A percentile compares a stretch with the other conserved stretches of the same genome.
Conservation (phyloP, 176 grass and related monocot genomes). For the Luzula sylvatica region DNA sequence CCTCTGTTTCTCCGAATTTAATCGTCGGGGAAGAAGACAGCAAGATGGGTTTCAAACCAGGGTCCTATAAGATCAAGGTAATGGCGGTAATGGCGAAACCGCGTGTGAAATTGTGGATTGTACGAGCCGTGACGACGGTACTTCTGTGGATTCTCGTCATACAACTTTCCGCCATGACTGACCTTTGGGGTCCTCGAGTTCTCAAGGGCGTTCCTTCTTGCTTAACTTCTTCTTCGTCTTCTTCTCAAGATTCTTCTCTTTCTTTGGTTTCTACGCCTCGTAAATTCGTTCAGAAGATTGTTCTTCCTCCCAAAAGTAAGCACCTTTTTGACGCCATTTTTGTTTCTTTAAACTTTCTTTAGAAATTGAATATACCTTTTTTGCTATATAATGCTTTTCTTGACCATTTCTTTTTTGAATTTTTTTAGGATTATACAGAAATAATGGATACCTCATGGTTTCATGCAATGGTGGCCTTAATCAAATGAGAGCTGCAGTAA, state of each 20-base stretch:
- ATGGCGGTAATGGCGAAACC: constrained; percentile 26
- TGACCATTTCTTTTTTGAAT: background rate
- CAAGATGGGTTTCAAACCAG: constrained; percentile 14
- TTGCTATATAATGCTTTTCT: background rate
- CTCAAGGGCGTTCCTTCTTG: constrained; percentile 72
- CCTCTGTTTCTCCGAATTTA: constrained; percentile 12
- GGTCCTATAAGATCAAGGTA: constrained; percentile 35
- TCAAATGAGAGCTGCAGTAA: constrained; percentile 93
- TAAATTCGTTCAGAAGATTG: constrained; percentile 31
- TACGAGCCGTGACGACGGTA: constrained; percentile 42
- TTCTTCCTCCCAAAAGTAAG: constrained; percentile 71
- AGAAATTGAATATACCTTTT: background rate
- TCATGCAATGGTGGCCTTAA: constrained; percentile 97
- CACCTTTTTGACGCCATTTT: background rate
- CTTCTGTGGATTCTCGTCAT: constrained; percentile 69
- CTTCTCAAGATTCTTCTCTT: background rate
- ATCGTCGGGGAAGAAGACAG: constrained; percentile 18
- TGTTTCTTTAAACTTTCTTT: constrained; percentile 4
- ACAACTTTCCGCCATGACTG: constrained; percentile 61
- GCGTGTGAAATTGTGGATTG: constrained; percentile 67
- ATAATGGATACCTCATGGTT: constrained; percentile 90
- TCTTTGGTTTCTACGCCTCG: constrained; percentile 8
- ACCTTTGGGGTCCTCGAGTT: constrained; percentile 58
- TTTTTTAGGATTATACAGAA: constrained; percentile 68
- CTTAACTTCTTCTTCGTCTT: constrained; percentile 37